Evolutionary conservation across 2,329 filamentous ascomycete genomes (phyloP).

Genomic region (Emericellopsis atlantica): DNA sequence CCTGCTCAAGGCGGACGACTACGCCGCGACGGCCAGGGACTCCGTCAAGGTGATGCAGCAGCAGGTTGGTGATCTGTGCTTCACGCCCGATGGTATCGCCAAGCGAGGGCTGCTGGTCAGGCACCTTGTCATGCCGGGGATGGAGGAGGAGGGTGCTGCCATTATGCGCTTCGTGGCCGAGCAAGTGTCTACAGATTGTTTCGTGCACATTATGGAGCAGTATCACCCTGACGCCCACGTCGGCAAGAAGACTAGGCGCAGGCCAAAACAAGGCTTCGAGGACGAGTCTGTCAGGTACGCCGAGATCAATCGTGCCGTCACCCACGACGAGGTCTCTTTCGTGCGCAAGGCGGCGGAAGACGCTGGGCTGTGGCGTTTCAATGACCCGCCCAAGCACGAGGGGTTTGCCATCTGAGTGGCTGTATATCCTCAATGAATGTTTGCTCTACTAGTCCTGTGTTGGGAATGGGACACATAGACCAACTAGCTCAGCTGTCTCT

Average conservation of each 20-base stretch:
- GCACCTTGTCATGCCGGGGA: slow-evolving; percentile 77
- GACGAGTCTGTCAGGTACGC: slow-evolving; percentile 47
- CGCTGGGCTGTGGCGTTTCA: slow-evolving; percentile 69
- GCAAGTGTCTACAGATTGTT: slow-evolving; percentile 61
- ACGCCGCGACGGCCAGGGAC: slow-evolving; percentile 58
- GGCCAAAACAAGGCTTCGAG: slow-evolving; percentile 8
- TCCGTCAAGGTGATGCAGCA: slow-evolving; percentile 69
- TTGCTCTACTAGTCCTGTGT: too few relatives aligned
- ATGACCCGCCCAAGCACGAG: slow-evolving; percentile 44
- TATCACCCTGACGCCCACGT: slow-evolving; percentile 74
- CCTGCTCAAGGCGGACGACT: slow-evolving; percentile 68
- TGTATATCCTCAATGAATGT: slow-evolving; percentile 6
- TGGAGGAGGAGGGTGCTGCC: slow-evolving; percentile 56
- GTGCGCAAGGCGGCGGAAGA: slow-evolving; percentile 56
- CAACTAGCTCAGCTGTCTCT: too few relatives aligned
- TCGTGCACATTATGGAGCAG: slow-evolving; percentile 84
- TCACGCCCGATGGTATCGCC: slow-evolving; percentile 69
- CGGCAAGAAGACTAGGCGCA: slow-evolving; percentile 45
- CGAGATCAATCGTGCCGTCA: slow-evolving; percentile 67
- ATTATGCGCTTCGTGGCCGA: slow-evolving; percentile 69
- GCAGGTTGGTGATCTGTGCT: slow-evolving; percentile 74
- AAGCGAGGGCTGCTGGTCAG: slow-evolving; percentile 64
- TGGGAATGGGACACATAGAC: neutral
- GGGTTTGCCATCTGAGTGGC: slow-evolving; percentile 34
- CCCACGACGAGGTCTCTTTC: slow-evolving; percentile 30